Evolutionary conservation across 2,329 filamentous ascomycete genomes (phyloP), one percentile per base, ranked within the genome.

Genomic region (Penicillium sumatraense): DNA sequence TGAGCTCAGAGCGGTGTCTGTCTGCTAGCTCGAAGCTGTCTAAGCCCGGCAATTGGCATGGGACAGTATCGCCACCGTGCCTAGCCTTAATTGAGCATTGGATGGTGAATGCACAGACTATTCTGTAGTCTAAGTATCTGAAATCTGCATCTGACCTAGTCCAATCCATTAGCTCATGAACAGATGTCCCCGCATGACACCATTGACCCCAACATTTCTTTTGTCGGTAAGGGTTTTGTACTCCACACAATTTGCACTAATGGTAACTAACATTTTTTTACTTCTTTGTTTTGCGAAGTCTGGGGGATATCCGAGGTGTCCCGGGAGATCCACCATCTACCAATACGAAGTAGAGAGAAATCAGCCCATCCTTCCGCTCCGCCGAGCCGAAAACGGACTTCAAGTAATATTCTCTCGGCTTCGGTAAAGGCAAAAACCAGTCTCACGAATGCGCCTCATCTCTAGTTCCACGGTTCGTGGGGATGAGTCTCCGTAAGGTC

Each of bases 281-380:
- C n/a, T 42, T 42, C 6, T 42, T 24, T 16, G 18, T 42, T 14
- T 42, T 42, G 3, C 13, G 24, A 7, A 10, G 38, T 23, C 18
- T 42, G 38, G 38, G 38, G 38, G 38, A 42, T 42, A 42, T 42
- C 38, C 38, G 40, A n/a, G 16, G 13, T 31, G 23, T 14, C n/a
- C 42, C 42, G 42, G 27, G 16, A 16, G 9, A 42, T 42, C 40
- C 41, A 14, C 24, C 18, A 21, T 20, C 13, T 21, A n/a, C n/a
- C n/a, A n/a, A n/a, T n/a, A n/a, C n/a, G n/a, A n/a, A n/a, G n/a
- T 27, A 26, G 42, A 31, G 42, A 18, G 16, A 20, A 31, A 21
- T 21, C 42, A 46, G 16, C 36, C 21, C 23, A 49, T n/a, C 40
- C 41, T 26, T 61, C 60, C 60, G 58, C 58, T 63, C 60, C 56